phyloP scores from a whole-genome alignment of 495 filamentous ascomycete genomes.

The Tricharina praecox region DNA sequence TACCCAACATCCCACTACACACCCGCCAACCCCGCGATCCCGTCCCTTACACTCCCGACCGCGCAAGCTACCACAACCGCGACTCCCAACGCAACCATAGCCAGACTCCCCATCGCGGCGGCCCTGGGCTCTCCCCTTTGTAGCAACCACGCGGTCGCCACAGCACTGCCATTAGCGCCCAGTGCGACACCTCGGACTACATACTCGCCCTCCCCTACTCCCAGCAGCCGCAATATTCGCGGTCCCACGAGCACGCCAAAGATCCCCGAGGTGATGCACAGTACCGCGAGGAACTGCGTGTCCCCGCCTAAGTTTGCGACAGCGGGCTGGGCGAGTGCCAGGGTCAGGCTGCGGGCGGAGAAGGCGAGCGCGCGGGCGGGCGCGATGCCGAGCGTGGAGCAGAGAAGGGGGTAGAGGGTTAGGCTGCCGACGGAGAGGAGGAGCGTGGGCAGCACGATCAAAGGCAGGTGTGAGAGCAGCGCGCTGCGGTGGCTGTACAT shows the following conservation, averaged over 20 bases:
- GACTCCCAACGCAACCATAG: slow-evolving; percentile 40
- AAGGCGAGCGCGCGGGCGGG: slow-evolving; percentile 34
- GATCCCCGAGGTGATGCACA: slow-evolving; percentile 39
- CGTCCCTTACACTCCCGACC: slow-evolving; percentile 29
- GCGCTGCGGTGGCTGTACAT: slow-evolving; percentile 38
- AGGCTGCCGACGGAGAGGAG: slow-evolving; percentile 32
- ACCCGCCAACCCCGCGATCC: slow-evolving; percentile 17
- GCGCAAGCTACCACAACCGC: slow-evolving; percentile 36
- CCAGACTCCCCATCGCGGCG: slow-evolving; percentile 36
- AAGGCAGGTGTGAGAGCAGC: slow-evolving; percentile 32
- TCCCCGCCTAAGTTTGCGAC: slow-evolving; percentile 37
- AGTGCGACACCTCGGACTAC: slow-evolving; percentile 39
- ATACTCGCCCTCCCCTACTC: slow-evolving; percentile 39
- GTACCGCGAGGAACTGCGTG: slow-evolving; percentile 33
- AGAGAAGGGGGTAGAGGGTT: slow-evolving; percentile 35
- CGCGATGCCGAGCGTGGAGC: slow-evolving; percentile 34
- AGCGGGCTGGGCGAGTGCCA: slow-evolving; percentile 37
- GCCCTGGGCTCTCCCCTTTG: slow-evolving; percentile 35
- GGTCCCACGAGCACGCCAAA: slow-evolving; percentile 35
- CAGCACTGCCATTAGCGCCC: slow-evolving; percentile 37
- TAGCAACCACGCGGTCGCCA: slow-evolving; percentile 37
- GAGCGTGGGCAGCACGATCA: slow-evolving; percentile 35
- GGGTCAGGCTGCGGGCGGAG: slow-evolving; percentile 34
- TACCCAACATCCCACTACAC: no score
- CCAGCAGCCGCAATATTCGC: slow-evolving; percentile 29